These are phyloP conservation scores for Termitomyces sp. DNA, from an alignment of 768 basidiomycete genomes.

Conservation along the genomic window DNA sequence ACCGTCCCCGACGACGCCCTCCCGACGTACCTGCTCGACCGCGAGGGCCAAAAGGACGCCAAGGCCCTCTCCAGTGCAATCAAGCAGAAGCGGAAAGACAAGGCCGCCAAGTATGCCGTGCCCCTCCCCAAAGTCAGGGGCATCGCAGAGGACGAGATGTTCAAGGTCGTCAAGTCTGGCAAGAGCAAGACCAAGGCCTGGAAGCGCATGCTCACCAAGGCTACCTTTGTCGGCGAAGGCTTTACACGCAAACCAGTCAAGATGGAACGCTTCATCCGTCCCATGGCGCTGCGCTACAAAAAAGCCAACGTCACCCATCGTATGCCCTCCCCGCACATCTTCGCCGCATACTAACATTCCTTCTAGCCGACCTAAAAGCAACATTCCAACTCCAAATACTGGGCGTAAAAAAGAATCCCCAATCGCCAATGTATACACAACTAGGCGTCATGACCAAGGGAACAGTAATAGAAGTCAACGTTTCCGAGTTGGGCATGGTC, in stretches of 20 bases:
- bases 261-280: slow-evolving; percentile 96
- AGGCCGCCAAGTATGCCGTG: slow-evolving; percentile 96
- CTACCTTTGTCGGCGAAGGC: slow-evolving; percentile 96
- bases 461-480: slow-evolving; percentile 97
- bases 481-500: slow-evolving; percentile 97
- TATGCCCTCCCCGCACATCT: slow-evolving; percentile 29
- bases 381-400: slow-evolving; percentile 98
- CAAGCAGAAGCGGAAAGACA: slow-evolving; percentile 98
- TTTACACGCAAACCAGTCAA: slow-evolving; percentile 99
- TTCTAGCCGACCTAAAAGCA: slow-evolving; percentile 87
- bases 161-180: slow-evolving; percentile 97
- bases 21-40: slow-evolving; percentile 92
- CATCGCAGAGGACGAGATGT: slow-evolving; percentile 99
- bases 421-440: slow-evolving; percentile 96
- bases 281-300: slow-evolving; percentile 96
- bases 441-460: slow-evolving; percentile 98
- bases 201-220: slow-evolving; percentile 99
- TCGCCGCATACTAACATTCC: not conserved
- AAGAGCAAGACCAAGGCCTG: slow-evolving; percentile 94
- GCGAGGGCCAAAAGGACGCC: slow-evolving; percentile 97
- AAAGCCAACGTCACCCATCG: slow-evolving; percentile 99
- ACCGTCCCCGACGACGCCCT: slow-evolving; percentile 85
- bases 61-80: slow-evolving; percentile 93
- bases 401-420: slow-evolving; percentile 98
- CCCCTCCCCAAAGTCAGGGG: slow-evolving; percentile 96